phyloP scores from a whole-genome alignment of 2,329 filamentous ascomycete species.

The Thermomyces lanuginosus region DNA sequence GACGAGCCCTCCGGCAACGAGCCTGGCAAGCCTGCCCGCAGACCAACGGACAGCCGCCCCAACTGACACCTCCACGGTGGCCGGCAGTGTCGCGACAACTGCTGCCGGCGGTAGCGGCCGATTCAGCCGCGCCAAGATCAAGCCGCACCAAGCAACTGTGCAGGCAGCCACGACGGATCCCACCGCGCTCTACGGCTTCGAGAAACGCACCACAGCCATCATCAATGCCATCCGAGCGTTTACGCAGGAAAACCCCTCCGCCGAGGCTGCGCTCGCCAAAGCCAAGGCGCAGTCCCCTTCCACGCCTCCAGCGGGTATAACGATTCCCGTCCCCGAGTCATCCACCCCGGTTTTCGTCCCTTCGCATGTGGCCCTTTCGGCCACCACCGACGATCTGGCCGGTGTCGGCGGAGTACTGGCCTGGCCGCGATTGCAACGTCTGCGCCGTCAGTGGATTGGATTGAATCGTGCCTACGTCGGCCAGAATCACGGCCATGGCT shows the following conservation, averaged over 20 bases:
- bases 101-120: slow-evolving; percentile 8
- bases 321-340: slow-evolving; percentile 19
- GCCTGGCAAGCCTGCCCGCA: slow-evolving; percentile 1
- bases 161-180: slow-evolving; percentile 24
- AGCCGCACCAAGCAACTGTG: slow-evolving; percentile 29
- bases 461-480: slow-evolving; percentile 27
- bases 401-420: slow-evolving; percentile 25
- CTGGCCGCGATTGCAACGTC: slow-evolving; percentile 26
- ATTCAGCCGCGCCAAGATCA: slow-evolving; percentile 14
- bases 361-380: slow-evolving; percentile 19
- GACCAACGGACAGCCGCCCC: slow-evolving; percentile 3
- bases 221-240: slow-evolving; percentile 26
- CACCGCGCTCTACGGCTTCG: slow-evolving; percentile 27
- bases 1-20: slow-evolving; percentile 6
- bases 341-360: slow-evolving; percentile 21
- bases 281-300: slow-evolving; percentile 4
- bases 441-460: slow-evolving; percentile 31
- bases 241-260: slow-evolving; percentile 23
- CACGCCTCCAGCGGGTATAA: slow-evolving; percentile 12
- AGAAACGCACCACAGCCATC: slow-evolving; percentile 27
- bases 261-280: slow-evolving; percentile 20
- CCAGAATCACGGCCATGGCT: slow-evolving; percentile 19
- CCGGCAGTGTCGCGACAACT: slow-evolving; percentile 10
- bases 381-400: slow-evolving; percentile 27
- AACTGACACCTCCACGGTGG: slow-evolving; percentile 15